phyloP scores from a whole-genome alignment of 495 filamentous ascomycete species.

The Hypoxylon rickii region DNA sequence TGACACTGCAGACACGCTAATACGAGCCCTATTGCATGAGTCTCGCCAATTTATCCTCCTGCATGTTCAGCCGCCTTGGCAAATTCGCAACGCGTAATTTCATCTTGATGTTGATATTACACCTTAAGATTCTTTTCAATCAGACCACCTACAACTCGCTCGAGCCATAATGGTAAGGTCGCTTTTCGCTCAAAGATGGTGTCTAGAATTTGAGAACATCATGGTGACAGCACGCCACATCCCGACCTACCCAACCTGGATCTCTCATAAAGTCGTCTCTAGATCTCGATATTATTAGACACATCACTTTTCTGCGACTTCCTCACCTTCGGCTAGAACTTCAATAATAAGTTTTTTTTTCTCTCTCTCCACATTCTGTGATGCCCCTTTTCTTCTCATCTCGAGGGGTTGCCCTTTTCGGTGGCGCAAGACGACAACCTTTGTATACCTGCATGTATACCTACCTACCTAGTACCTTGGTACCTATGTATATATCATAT shows the following conservation, averaged over 20 bases:
- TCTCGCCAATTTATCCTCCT: constrained; percentile 36
- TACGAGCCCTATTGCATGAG: constrained; percentile 12
- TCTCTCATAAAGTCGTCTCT: background rate
- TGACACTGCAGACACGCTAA: constrained; percentile 22
- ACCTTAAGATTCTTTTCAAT: constrained; percentile 12
- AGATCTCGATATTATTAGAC: background rate
- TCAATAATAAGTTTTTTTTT: too few relatives aligned
- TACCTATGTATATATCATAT: too few relatives aligned
- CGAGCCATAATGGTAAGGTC: constrained; percentile 9
- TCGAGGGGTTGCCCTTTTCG: constrained; percentile 22
- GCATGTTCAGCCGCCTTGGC: constrained; percentile 42
- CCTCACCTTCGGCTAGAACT: too few relatives aligned
- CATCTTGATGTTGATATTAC: constrained; percentile 23
- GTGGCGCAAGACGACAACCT: background rate
- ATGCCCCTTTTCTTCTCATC: background rate
- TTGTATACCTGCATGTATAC: too few relatives aligned
- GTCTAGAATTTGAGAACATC: too few relatives aligned
- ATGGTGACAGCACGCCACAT: too few relatives aligned
- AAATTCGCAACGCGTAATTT: constrained; percentile 17
- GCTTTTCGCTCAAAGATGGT: too few relatives aligned
- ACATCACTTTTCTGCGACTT: background rate
- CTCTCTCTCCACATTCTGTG: too few relatives aligned
- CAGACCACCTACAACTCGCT: constrained; percentile 2
- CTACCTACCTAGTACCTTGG: background rate
- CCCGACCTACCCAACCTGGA: background rate